Evolutionary conservation across 2,329 filamentous ascomycete genomes (phyloP).

Genomic region (Aureobasidium zeae): DNA sequence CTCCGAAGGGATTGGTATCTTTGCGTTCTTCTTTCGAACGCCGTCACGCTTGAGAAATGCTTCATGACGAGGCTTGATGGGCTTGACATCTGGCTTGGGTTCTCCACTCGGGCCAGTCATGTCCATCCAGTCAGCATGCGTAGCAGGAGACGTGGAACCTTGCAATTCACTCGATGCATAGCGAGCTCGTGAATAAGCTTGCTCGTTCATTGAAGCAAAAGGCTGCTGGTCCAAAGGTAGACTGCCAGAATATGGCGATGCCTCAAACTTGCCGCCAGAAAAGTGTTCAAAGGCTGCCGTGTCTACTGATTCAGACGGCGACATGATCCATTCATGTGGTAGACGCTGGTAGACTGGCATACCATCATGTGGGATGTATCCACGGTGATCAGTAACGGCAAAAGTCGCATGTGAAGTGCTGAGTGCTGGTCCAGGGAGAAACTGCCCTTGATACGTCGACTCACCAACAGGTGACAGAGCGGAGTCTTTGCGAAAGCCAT

Average conservation of each 20-base stretch:
- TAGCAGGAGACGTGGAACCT: conserved; percentile 53
- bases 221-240: conserved; percentile 33
- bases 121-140: conserved; percentile 50
- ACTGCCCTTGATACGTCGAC: conserved; percentile 22
- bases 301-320: conserved; percentile 59
- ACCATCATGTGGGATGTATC: conserved; percentile 7
- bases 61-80: conserved; percentile 45
- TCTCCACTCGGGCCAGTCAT: conserved; percentile 40
- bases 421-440: conserved; percentile 19
- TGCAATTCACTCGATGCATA: conserved; percentile 45
- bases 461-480: conserved; percentile 26
- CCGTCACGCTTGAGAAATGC: conserved; percentile 67
- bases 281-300: conserved; percentile 66
- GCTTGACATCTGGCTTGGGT: conserved; percentile 33
- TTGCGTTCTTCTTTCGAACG: conserved; percentile 97
- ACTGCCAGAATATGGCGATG: conserved; percentile 30
- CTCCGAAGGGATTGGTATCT: conserved; percentile 93
- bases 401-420: conserved; percentile 13
- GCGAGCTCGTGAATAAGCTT: conserved; percentile 40
- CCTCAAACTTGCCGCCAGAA: conserved; percentile 40
- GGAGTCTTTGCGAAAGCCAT: conserved; percentile 26
- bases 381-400: conserved; percentile 6
- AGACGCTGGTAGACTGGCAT: conserved; percentile 4
- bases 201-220: conserved; percentile 31
- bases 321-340: conserved; percentile 14